Evolutionary conservation across 306 rosid genomes (phyloP).

Genomic region (Carpinus viminea): DNA sequence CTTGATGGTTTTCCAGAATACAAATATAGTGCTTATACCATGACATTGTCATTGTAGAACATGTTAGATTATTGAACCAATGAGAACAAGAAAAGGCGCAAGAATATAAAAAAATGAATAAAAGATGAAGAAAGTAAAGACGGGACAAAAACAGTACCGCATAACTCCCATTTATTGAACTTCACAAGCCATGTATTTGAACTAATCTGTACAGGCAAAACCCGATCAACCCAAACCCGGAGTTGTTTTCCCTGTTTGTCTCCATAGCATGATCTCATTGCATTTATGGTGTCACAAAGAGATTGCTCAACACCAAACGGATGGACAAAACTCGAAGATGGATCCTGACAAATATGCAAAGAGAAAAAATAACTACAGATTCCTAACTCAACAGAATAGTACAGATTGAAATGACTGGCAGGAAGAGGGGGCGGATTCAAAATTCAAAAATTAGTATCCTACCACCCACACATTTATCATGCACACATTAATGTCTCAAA

Average conservation of each 20-base stretch:
- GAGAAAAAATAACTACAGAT: conserved; percentile 14
- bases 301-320: conserved; percentile 65
- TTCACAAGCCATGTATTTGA: conserved; percentile 69
- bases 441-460: not conserved
- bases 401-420: not conserved
- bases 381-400: not conserved
- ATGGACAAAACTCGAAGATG: conserved; percentile 55
- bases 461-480: not conserved
- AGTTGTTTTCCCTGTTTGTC: conserved; percentile 70
- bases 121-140: conserved; percentile 4
- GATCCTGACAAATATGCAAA: conserved; percentile 45
- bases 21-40: not conserved
- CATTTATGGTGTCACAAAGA: conserved; percentile 37
- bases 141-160: conserved; percentile 39
- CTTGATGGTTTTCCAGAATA: not conserved
- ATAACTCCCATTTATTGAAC: conserved; percentile 71
- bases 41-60: not conserved
- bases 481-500: not conserved
- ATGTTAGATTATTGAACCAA: not conserved
- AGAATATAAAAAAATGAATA: not conserved
- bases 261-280: conserved; percentile 52
- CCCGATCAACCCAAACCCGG: conserved; percentile 70
- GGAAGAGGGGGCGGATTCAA: not conserved
- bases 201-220: conserved; percentile 50
- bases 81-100: not conserved